phyloP scores from a whole-genome alignment of 108 stramenopile species.

The Cyclotella sp. region DNA sequence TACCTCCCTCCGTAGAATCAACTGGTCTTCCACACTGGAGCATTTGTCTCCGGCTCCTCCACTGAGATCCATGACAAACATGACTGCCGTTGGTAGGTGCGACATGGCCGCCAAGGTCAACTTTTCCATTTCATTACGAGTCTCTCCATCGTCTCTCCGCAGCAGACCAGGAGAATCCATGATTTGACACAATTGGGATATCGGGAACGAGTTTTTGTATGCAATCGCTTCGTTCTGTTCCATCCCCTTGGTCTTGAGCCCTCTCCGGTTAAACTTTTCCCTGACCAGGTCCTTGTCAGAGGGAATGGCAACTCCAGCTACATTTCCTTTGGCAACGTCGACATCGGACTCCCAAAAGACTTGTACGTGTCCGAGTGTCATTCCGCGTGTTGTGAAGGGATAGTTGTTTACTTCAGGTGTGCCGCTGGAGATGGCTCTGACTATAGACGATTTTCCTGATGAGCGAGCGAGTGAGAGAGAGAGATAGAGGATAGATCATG shows the following conservation, averaged over 20 bases:
- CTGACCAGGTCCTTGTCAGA: constrained; percentile 31
- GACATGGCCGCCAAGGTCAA: constrained; percentile 96
- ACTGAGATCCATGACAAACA: constrained; percentile 96
- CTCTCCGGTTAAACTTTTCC: constrained; percentile 32
- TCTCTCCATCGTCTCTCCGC: constrained; percentile 66
- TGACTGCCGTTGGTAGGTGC: constrained; percentile 95
- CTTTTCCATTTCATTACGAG: constrained; percentile 96
- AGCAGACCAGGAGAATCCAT: constrained; percentile 97
- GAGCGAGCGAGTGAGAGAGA: no score
- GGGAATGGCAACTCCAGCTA: constrained; percentile 45
- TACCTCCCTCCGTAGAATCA: constrained; percentile 82
- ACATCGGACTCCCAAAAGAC: constrained; percentile 80
- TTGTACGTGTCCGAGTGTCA: constrained; percentile 96
- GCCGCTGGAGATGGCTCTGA: constrained; percentile 88
- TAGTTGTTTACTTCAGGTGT: constrained; percentile 98
- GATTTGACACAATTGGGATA: constrained; percentile 67
- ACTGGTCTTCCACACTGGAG: constrained; percentile 85
- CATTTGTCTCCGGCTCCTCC: constrained; percentile 91
- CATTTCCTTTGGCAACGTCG: constrained; percentile 45
- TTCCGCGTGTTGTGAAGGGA: constrained; percentile 96
- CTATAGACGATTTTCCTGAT: constrained; percentile 87
- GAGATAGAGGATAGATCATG: not conserved
- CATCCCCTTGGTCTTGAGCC: constrained; percentile 34
- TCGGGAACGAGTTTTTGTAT: constrained; percentile 40
- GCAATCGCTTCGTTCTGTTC: not conserved